Base-by-base conservation (phyloP, 305 asterid genomes). In the Ruellia speciosa region DNA sequence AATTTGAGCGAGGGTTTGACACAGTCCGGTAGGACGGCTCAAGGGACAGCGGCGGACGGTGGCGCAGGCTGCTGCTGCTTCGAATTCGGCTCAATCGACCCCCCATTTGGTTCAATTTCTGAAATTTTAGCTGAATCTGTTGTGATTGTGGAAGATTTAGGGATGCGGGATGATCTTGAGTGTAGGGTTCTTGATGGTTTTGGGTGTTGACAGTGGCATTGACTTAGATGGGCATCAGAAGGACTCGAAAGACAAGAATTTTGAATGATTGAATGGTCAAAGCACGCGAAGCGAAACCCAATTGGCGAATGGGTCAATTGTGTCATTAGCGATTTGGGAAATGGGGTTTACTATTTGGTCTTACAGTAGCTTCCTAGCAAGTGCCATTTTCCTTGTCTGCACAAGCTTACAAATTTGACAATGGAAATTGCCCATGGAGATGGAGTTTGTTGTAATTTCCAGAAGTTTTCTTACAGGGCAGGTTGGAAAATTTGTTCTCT, bases 81-180 rank as follows among this genome's bases (percentile, higher is more conserved):
- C 17, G 48, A 20, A 47, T 46, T 50, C 80, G 73, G 75, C 82
- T 81, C 52, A 78, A 58, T 62, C 49, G 79, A 59, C 63, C 49
- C 14, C 90, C 94, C 95, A 85, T 85, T 60, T 47, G 52, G 62
- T 11, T 14, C 0, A 14, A 46, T 12, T 19, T 54, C 48, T 11
- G 48, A 43, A 14, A 43, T 5, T 43, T 43, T 2, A 3, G 31
- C 31, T 24, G 4, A 24, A 24, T 24, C 31, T 4, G 31, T 24
- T 24, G 31, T 4, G 31, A 24, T 24, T 24, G 31, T 24, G 31
- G 31, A 24, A 24, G 31, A 24, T 1, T 24, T 24, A 4, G 31
- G 31, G 31, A 24, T 24, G 3, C 31, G 31, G 31, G 31, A 24
- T 24, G 4, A 24, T 2, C 31, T 24, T 24, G 3, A 24, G 31